Percentiles rank a stretch among this genome's conserved stretches.
phyloP scores from a whole-genome alignment of 106 monocot species.

The Dendrobium catenatum region DNA sequence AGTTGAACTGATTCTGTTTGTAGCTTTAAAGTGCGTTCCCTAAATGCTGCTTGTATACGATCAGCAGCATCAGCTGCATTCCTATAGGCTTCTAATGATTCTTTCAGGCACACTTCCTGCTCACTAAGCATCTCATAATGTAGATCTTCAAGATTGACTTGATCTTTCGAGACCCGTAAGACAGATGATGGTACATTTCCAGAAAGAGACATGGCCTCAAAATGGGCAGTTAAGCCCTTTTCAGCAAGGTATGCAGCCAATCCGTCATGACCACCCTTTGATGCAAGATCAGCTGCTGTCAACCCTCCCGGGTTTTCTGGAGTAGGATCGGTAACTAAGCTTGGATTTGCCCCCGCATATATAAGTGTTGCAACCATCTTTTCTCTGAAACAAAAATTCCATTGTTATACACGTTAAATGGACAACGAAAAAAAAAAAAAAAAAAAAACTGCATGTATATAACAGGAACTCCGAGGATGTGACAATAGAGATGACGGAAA shows the following conservation, averaged over 20 bases:
- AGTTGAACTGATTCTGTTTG: slow-evolving; percentile 66
- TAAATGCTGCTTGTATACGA: slow-evolving; percentile 75
- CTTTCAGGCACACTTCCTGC: slow-evolving; percentile 80
- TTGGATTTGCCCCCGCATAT: slow-evolving; percentile 91
- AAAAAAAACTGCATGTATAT: neutral
- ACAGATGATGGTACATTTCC: slow-evolving; percentile 33
- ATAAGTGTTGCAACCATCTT: slow-evolving; percentile 86
- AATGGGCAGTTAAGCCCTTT: slow-evolving; percentile 72
- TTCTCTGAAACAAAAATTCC: slow-evolving; percentile 40
- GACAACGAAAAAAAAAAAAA: no score
- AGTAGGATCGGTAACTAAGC: slow-evolving; percentile 85
- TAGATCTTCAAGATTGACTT: slow-evolving; percentile 18
- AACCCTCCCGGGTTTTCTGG: slow-evolving; percentile 64
- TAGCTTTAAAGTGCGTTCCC: slow-evolving; percentile 67
- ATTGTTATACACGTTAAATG: neutral
- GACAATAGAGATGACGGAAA: no score
- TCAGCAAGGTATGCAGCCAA: slow-evolving; percentile 91
- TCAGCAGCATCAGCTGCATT: slow-evolving; percentile 90
- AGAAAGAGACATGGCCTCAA: slow-evolving; percentile 70
- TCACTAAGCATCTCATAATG: slow-evolving; percentile 46
- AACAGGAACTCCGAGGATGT: no score
- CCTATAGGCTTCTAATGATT: slow-evolving; percentile 86
- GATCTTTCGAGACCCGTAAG: slow-evolving; percentile 6
- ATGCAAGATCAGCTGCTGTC: slow-evolving; percentile 85
- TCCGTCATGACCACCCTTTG: slow-evolving; percentile 68